Conservation (phyloP, 2,329 filamentous ascomycete species). For the Fusarium verrucosum region DNA sequence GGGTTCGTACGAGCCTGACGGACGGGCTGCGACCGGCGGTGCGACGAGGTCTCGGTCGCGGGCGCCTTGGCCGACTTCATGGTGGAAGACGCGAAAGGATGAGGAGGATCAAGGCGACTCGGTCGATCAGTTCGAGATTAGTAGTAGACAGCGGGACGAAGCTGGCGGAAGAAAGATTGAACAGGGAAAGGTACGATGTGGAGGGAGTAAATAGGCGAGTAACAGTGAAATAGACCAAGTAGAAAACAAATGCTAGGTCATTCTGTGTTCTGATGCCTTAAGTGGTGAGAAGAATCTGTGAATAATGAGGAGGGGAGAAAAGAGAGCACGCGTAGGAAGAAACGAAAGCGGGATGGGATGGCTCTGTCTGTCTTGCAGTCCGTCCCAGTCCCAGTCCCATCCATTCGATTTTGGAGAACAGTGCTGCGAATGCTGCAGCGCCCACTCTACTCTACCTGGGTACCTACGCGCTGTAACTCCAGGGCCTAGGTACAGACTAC, state of each 20-base stretch:
- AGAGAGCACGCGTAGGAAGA: slow-evolving; percentile 40
- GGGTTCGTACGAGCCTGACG: slow-evolving; percentile 74
- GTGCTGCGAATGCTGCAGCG: slow-evolving; percentile 34
- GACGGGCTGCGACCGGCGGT: slow-evolving; percentile 69
- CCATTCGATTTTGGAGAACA: slow-evolving; percentile 43
- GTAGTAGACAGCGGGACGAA: slow-evolving; percentile 35
- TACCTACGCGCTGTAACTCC: slow-evolving; percentile 2
- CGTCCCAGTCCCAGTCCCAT: too few relatives aligned
- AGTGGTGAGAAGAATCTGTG: slow-evolving; percentile 27
- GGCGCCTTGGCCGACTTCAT: slow-evolving; percentile 67
- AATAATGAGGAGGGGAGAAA: slow-evolving; percentile 37
- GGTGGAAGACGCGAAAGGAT: slow-evolving; percentile 37
- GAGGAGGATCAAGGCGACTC: slow-evolving; percentile 27
- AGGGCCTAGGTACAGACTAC: slow-evolving; percentile 19
- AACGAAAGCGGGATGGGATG: slow-evolving; percentile 37
- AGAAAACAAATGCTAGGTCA: slow-evolving; percentile 38
- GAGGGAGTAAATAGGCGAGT: slow-evolving; percentile 20
- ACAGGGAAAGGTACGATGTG: slow-evolving; percentile 21
- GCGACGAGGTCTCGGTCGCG: slow-evolving; percentile 56
- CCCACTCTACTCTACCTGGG: too few relatives aligned
- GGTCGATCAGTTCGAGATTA: slow-evolving; percentile 37
- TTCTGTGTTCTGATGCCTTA: slow-evolving; percentile 36
- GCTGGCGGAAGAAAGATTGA: slow-evolving; percentile 33
- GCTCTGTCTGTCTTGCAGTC: slow-evolving; percentile 13
- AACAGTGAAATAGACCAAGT: slow-evolving; percentile 37